phyloP scores from a whole-genome alignment of 192 early-diverging fungal species.

The Coemansia sp. region DNA sequence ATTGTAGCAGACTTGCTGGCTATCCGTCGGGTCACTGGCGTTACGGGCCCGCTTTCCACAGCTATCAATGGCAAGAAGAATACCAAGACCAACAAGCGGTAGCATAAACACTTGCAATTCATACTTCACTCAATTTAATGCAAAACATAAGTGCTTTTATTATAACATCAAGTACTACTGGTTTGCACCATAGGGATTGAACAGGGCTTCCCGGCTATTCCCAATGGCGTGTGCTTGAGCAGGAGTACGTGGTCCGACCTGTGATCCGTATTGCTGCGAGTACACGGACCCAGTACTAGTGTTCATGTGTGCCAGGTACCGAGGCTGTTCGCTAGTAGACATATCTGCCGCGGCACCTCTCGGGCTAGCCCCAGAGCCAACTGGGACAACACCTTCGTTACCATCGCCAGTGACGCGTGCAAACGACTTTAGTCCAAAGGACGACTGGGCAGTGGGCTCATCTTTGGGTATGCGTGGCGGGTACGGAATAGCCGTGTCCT shows the following conservation, averaged over 20 bases:
- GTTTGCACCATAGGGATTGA: background rate
- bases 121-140: background rate
- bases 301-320: background rate
- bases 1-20: slow-evolving; percentile 46
- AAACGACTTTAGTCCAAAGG: slow-evolving; percentile 24
- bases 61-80: slow-evolving; percentile 42
- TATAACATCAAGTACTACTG: too few relatives aligned
- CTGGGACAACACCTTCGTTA: background rate
- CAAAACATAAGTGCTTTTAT: background rate
- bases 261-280: slow-evolving; percentile 29
- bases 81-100: slow-evolving; percentile 44
- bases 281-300: slow-evolving; percentile 13
- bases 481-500: slow-evolving; percentile 34
- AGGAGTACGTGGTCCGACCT: slow-evolving; percentile 12
- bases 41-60: slow-evolving; percentile 42
- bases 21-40: slow-evolving; percentile 46
- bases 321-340: background rate
- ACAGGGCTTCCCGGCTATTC: slow-evolving; percentile 25
- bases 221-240: slow-evolving; percentile 7
- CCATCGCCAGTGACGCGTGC: background rate
- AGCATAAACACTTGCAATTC: background rate
- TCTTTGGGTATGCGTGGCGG: slow-evolving; percentile 50
- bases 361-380: background rate
- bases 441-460: background rate
- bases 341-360: background rate